A percentile compares a stretch with the other conserved stretches of the same genome.
Conservation (phyloP, 2,329 filamentous ascomycete genomes). For the Fusarium pseudocircinatum region DNA sequence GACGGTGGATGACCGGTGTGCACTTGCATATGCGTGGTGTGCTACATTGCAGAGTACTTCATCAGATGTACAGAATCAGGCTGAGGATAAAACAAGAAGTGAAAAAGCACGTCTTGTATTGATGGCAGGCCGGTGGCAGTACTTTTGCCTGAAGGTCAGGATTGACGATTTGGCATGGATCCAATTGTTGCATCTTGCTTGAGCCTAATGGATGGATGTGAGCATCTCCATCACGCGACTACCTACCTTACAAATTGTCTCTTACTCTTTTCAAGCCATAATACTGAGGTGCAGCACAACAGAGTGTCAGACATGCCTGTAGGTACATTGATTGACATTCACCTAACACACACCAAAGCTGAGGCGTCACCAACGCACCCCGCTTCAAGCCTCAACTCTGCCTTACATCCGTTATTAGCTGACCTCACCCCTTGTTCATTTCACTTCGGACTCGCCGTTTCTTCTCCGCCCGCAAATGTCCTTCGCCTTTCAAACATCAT, state of each 20-base stretch:
- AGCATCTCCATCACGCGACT: background rate
- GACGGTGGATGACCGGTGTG: background rate
- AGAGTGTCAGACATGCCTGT: background rate
- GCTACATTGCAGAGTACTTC: background rate
- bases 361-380: background rate
- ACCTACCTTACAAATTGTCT: background rate
- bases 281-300: background rate
- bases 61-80: background rate
- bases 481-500: background rate
- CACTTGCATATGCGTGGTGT: background rate
- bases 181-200: background rate
- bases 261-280: background rate
- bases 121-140: background rate
- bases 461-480: background rate
- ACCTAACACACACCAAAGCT: background rate
- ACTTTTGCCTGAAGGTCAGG: background rate
- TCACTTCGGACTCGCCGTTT: background rate
- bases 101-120: background rate
- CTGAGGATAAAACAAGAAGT: background rate
- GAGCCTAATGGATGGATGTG: background rate
- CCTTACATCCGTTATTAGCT: background rate
- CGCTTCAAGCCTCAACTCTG: background rate
- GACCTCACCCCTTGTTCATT: background rate
- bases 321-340: background rate
- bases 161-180: background rate